Percentiles rank a stretch among this genome's conserved stretches.
Conservation (phyloP, 495 filamentous ascomycete species). For the Neurospora cerealis region DNA sequence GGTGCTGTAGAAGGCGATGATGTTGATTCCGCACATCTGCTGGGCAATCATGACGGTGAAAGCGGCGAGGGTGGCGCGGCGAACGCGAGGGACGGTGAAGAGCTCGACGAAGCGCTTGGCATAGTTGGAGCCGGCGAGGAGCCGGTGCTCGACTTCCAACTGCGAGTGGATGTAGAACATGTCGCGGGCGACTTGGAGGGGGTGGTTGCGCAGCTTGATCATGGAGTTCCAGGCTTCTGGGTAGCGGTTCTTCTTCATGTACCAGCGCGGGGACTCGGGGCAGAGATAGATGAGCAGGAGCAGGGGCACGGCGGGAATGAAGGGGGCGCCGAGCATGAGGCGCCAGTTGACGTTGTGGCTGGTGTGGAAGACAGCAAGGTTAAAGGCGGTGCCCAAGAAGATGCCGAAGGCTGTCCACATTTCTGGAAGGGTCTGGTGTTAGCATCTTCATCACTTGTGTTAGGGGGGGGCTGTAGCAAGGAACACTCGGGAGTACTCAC, state of each 20-base stretch:
- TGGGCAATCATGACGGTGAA: slow-evolving; percentile 68
- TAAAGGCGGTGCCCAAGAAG: slow-evolving; percentile 59
- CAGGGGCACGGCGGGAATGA: slow-evolving; percentile 64
- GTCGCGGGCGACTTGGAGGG: slow-evolving; percentile 64
- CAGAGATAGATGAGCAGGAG: slow-evolving; percentile 58
- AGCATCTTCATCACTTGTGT: background rate
- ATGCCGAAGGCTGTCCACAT: slow-evolving; percentile 81
- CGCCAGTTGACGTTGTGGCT: slow-evolving; percentile 54
- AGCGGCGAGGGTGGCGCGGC: slow-evolving; percentile 49
- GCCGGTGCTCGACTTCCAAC: slow-evolving; percentile 29
- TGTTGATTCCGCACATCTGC: slow-evolving; percentile 82
- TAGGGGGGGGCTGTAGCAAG: background rate
- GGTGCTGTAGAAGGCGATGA: slow-evolving; percentile 79
- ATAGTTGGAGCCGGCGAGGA: slow-evolving; percentile 33
- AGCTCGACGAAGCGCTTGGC: slow-evolving; percentile 44
- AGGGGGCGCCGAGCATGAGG: slow-evolving; percentile 65
- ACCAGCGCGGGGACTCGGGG: slow-evolving; percentile 60
- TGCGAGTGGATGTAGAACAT: slow-evolving; percentile 64
- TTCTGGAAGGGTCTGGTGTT: slow-evolving; percentile 22
- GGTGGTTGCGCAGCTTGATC: slow-evolving; percentile 48
- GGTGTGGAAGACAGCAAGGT: slow-evolving; percentile 51
- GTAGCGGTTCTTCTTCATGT: slow-evolving; percentile 53
- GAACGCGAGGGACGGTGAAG: slow-evolving; percentile 50
- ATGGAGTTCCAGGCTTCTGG: slow-evolving; percentile 54
- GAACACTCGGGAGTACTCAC: slow-evolving; percentile 11